Percentiles rank a stretch among this genome's conserved stretches.
These are phyloP conservation scores for Alternaria tenuissima DNA, from an alignment of 2,329 filamentous ascomycete species.

Conservation along the genomic window DNA sequence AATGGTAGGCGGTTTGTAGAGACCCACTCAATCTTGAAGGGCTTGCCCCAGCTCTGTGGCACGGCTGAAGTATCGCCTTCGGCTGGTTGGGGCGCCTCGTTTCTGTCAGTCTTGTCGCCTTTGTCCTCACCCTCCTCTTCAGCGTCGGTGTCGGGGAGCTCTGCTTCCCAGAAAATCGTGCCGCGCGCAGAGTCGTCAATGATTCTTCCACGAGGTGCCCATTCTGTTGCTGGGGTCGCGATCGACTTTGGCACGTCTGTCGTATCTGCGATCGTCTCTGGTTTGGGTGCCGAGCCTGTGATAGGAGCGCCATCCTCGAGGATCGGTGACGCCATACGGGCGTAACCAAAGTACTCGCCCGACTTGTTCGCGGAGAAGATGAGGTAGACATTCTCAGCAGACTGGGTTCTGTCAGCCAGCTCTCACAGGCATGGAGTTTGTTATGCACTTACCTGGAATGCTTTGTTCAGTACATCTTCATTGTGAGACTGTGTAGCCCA, in stretches of 20 bases:
- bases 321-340: slow-evolving; percentile 86
- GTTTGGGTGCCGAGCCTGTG: slow-evolving; percentile 65
- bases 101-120: slow-evolving; percentile 55
- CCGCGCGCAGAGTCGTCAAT: slow-evolving; percentile 93
- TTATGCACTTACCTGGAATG: slow-evolving; percentile 71
- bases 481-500: slow-evolving; percentile 98
- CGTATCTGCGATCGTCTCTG: slow-evolving; percentile 62
- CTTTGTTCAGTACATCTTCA: slow-evolving; percentile 81
- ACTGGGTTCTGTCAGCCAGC: slow-evolving; percentile 58
- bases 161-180: slow-evolving; percentile 95
- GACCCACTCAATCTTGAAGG: slow-evolving; percentile 90
- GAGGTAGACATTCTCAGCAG: slow-evolving; percentile 83
- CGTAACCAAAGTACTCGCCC: slow-evolving; percentile 95
- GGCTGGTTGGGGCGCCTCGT: slow-evolving; percentile 32
- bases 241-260: slow-evolving; percentile 80
- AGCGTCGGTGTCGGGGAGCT: slow-evolving; percentile 65
- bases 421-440: too few species aligned
- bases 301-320: slow-evolving; percentile 69
- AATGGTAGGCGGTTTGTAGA: slow-evolving; percentile 86
- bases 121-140: slow-evolving; percentile 54
- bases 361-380: slow-evolving; percentile 98
- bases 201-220: slow-evolving; percentile 81
- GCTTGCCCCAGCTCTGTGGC: slow-evolving; percentile 82
- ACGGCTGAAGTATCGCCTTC: slow-evolving; percentile 51
- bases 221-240: slow-evolving; percentile 78